Base-by-base conservation (phyloP, 2,329 filamentous ascomycete genomes). In the Penicillium digitatum region DNA sequence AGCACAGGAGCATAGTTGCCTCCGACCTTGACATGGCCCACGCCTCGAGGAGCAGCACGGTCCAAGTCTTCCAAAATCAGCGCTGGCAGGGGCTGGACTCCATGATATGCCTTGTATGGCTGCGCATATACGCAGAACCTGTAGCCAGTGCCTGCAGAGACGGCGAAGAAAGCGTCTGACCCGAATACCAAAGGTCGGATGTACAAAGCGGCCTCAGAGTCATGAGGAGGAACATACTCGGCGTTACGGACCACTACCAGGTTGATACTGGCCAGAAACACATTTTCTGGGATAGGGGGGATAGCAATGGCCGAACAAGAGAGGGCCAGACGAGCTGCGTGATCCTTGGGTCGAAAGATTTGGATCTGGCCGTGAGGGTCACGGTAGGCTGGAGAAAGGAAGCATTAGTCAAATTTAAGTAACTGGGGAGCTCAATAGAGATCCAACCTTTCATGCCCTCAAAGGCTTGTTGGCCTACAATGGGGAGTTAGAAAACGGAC, bases 1-100 rank as follows among this genome's bases (percentile, higher is more conserved):
- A 72, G 58, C 3, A 71, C 72, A 4, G 72, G 69, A 0, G 69
- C 72, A 54, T 74, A 74, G 52, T 74, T 74, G 0, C 72, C 72
- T 5, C 71, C 72, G 10, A 73, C 66, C 54, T 74, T 74, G 27
- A 62, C 69, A 31, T 59, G 57, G 2, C 72, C 71, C 1, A 64
- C 66, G 2, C 72, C 72, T 16, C 58, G 60, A 0, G 72, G 69
- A 7, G 72, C 71, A 3, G 72, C 66, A 22, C 72, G 65, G 48
- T 74, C 70, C 42, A 72, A 69, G 18, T 70, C 66, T 44, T 73
- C 71, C 18, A 71, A 49, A n/a, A 74, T 60, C 14, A 70, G 56
- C 3, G 71, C 70, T 2, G 63, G 44, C 20, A 46, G 16, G 12
- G 20, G 44, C 5, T 35, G 42, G 11, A n/a, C 7, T n/a, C 44